These are phyloP conservation scores for Ustilago shanxiensis DNA, from an alignment of 1,284 basidiomycete genomes.

Conservation along the genomic window DNA sequence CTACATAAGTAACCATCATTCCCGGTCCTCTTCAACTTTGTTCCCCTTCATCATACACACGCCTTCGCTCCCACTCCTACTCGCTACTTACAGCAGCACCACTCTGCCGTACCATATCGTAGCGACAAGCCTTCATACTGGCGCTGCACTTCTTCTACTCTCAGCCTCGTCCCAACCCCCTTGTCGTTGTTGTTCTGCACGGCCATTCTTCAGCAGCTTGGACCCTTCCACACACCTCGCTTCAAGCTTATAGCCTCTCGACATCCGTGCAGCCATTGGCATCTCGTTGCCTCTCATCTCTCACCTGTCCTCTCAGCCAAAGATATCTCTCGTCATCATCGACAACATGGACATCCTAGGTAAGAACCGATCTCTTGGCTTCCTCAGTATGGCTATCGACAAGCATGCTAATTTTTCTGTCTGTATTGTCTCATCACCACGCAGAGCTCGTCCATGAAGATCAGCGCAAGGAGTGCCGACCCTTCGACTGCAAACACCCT, in stretches of 20 bases:
- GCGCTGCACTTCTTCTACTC: background rate
- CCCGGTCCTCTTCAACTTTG: constrained; percentile 1
- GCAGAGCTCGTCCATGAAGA: constrained; percentile 63
- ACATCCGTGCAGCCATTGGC: background rate
- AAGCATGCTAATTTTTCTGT: background rate
- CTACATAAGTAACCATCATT: background rate
- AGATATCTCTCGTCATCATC: background rate
- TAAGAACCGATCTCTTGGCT: constrained; percentile 16
- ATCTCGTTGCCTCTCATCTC: background rate
- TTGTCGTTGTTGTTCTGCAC: background rate
- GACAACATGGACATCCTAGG: constrained; percentile 56
- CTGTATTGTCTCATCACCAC: background rate
- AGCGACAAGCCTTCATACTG: background rate
- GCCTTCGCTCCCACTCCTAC: background rate
- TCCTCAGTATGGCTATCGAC: background rate
- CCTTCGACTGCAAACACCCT: constrained; percentile 52
- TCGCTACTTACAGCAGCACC: background rate
- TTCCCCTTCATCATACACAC: background rate
- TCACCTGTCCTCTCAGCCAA: no score
- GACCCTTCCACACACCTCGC: background rate
- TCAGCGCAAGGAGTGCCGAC: constrained; percentile 52
- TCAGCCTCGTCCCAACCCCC: background rate
- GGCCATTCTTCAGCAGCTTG: background rate
- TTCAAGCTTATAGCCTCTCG: background rate
- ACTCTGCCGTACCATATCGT: background rate